These are phyloP conservation scores for Arctium lappa DNA, from an alignment of 129 eudicot genomes.

Conservation along the genomic window DNA sequence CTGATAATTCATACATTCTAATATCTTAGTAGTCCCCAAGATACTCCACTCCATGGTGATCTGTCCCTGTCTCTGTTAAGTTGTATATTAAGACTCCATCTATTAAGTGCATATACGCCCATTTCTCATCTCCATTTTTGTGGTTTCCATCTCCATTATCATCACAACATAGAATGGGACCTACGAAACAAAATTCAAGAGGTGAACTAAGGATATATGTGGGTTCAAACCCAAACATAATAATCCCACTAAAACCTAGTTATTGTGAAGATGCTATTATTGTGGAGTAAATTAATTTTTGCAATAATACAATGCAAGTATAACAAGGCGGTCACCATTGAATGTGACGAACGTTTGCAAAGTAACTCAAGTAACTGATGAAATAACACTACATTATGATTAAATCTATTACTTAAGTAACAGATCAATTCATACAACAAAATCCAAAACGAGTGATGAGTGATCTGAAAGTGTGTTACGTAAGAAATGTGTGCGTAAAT, in stretches of 20 bases:
- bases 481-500: conserved; percentile 8
- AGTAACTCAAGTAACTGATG: not conserved
- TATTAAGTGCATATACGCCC: not conserved
- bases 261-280: not conserved
- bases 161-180: conserved; percentile 8
- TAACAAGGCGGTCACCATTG: not conserved
- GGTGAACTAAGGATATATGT: not conserved
- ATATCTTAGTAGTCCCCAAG: not conserved
- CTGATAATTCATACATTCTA: not conserved
- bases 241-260: not conserved
- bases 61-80: not conserved
- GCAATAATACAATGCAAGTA: not conserved
- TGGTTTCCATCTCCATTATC: conserved; percentile 3
- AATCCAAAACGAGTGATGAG: not conserved
- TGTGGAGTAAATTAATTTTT: not conserved
- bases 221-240: not conserved
- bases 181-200: conserved; percentile 7
- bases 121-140: conserved; percentile 9
- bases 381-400: not conserved
- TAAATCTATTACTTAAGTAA: not conserved
- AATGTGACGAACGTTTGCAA: not conserved
- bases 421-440: conserved; percentile 8
- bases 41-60: not conserved
- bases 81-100: not conserved
- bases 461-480: not conserved